Base-by-base conservation (phyloP, 345 rosid species). In the Viola odorata region DNA sequence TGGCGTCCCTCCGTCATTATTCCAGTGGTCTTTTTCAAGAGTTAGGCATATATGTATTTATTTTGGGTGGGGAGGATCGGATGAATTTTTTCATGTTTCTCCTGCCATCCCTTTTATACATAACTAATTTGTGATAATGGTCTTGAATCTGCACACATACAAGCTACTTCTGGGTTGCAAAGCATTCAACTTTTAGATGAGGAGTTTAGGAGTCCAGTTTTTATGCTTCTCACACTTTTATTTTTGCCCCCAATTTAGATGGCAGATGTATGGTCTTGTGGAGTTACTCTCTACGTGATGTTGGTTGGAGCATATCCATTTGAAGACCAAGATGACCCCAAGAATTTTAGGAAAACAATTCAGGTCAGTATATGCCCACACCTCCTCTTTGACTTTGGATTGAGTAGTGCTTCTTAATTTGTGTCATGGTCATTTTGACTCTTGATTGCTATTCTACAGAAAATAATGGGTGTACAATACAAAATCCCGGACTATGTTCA, bases 241-340 rank as follows among this genome's bases (percentile, higher is more conserved):
- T 41, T 13, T 11, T 37, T 45, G 32, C 4, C 3, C 49, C 41
- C 7, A 6, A n/a, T 60, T 36, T 65, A 91, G 98, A 55, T 81
- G 77, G 98, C 98, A 44, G 98, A 91, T 82, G 90, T 91, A 48
- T 91, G 98, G 98, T 91, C 98, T 8, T 91, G 98, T 57, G 96
- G 98, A 66, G 98, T 91, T 61, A 91, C 96, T 60, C 90, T 91
- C 37, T 91, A 88, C 66, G 96, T 91, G 16, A 91, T 91, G 98
- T 68, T 91, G 64, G 95, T 91, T 55, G 98, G 98, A 51, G 95
- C 88, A 47, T 91, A 91, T 72, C 98, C 98, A 17, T 91, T 91
- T 67, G 98, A 91, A 69, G 98, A 91, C 75, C 91, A 83, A 41
- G 70, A 78, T 55, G 98, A 91, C 71, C 96, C 98, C 9, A 83